Percentiles rank a stretch among this genome's conserved stretches.
phyloP scores from a whole-genome alignment of 2,329 filamentous ascomycete species.

The Penicillium sp. region DNA sequence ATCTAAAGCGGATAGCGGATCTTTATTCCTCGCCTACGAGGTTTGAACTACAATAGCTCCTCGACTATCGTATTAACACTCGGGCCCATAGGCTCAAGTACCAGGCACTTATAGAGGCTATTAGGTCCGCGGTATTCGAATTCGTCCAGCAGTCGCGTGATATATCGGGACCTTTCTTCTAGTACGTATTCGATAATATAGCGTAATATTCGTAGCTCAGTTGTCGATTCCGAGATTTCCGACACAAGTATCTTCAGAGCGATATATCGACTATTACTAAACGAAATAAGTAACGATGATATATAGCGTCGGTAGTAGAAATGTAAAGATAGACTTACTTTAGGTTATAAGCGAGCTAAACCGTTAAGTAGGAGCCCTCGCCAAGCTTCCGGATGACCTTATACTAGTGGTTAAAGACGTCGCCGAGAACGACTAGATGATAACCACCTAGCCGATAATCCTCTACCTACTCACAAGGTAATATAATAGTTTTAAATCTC shows the following conservation, averaged over 20 bases:
- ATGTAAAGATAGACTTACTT: slow-evolving; percentile 24
- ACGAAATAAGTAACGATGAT: slow-evolving; percentile 14
- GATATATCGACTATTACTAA: slow-evolving; percentile 27
- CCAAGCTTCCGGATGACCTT: slow-evolving; percentile 48
- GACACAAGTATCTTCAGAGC: slow-evolving; percentile 36
- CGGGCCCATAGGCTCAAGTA: slow-evolving; percentile 35
- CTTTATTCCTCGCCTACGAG: slow-evolving; percentile 18
- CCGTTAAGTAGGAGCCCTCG: slow-evolving; percentile 46
- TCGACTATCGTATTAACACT: slow-evolving; percentile 27
- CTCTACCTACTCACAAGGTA: slow-evolving; percentile 25
- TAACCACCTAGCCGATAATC: slow-evolving; percentile 44
- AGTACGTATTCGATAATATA: slow-evolving; percentile 18
- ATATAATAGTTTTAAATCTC: slow-evolving; percentile 21
- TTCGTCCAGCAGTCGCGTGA: slow-evolving; percentile 24
- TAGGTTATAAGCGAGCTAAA: slow-evolving; percentile 45
- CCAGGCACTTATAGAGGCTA: slow-evolving; percentile 34
- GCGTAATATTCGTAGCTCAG: slow-evolving; percentile 20
- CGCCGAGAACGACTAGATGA: slow-evolving; percentile 46
- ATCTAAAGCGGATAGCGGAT: slow-evolving; percentile 25
- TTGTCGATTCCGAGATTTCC: slow-evolving; percentile 17
- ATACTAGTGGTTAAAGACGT: slow-evolving; percentile 44
- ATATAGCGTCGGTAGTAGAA: slow-evolving; percentile 6
- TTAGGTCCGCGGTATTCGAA: slow-evolving; percentile 34
- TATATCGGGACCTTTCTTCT: slow-evolving; percentile 15
- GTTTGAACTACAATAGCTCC: slow-evolving; percentile 25